phyloP scores from a whole-genome alignment of 148 eudicot species.

The Linanthus parryae region DNA sequence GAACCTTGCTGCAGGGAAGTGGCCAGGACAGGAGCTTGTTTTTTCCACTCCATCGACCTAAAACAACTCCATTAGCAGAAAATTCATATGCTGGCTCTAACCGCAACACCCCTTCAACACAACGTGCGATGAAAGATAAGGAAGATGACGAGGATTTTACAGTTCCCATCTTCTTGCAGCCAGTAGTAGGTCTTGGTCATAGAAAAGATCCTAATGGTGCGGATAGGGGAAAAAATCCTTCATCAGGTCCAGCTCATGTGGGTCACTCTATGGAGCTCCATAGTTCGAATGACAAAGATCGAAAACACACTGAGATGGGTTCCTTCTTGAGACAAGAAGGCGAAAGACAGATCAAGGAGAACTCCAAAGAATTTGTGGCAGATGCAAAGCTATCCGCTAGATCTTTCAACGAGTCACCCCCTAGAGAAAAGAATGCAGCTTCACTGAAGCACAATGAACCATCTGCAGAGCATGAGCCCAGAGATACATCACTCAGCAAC shows the following conservation, averaged over 20 bases:
- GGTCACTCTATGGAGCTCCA: slow-evolving; percentile 15
- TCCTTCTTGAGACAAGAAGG: slow-evolving; percentile 26
- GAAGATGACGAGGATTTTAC: slow-evolving; percentile 66
- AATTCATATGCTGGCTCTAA: slow-evolving; percentile 30
- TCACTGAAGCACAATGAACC: slow-evolving; percentile 20
- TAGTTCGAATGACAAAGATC: slow-evolving; percentile 20
- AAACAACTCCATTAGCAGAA: slow-evolving; percentile 29
- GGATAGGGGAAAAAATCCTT: slow-evolving; percentile 20
- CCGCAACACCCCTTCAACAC: slow-evolving; percentile 22
- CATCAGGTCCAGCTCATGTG: slow-evolving; percentile 15
- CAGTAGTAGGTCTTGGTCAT: slow-evolving; percentile 22
- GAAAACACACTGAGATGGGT: slow-evolving; percentile 14
- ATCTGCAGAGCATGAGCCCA: slow-evolving; percentile 14
- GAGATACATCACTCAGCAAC: slow-evolving; percentile 13
- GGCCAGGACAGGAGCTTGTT: slow-evolving; percentile 34
- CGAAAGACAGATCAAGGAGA: slow-evolving; percentile 19
- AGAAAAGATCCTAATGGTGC: slow-evolving; percentile 11
- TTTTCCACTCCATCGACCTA: slow-evolving; percentile 31
- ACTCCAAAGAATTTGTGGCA: slow-evolving; percentile 20
- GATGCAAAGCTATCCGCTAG: slow-evolving; percentile 14
- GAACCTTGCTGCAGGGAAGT: slow-evolving; percentile 37
- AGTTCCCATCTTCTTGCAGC: slow-evolving; percentile 71
- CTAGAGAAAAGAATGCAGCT: slow-evolving; percentile 19
- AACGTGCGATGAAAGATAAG: slow-evolving; percentile 28
- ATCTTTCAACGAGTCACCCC: slow-evolving; percentile 16